These are phyloP conservation scores for Xylariaceae sp. DNA, from an alignment of 2,329 filamentous ascomycete genomes.

Conservation along the genomic window DNA sequence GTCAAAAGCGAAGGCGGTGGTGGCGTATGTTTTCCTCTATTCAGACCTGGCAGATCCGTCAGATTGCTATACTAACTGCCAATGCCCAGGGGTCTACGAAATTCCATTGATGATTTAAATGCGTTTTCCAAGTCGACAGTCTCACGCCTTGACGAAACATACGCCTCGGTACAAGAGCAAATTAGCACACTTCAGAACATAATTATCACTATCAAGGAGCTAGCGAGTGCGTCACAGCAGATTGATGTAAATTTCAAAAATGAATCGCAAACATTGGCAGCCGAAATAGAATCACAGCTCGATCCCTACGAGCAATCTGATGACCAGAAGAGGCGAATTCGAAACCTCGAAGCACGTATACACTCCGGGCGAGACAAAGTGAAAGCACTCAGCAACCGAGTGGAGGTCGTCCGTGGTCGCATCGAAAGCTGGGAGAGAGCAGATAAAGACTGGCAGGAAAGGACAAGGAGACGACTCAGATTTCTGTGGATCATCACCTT, in stretches of 20 bases:
- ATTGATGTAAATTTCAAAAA: conserved; percentile 56
- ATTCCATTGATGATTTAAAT: conserved; percentile 51
- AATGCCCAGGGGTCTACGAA: conserved; percentile 44
- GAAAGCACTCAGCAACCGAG: conserved; percentile 54
- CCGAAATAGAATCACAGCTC: conserved; percentile 59
- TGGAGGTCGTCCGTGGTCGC: conserved; percentile 59
- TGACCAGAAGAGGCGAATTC: conserved; percentile 60
- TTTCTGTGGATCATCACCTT: conserved; percentile 60
- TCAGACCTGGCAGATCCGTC: not conserved
- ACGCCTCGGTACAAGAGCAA: conserved; percentile 69
- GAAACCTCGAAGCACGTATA: conserved; percentile 59
- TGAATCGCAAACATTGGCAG: conserved; percentile 56
- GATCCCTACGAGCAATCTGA: conserved; percentile 59
- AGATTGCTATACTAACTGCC: conserved; percentile 20
- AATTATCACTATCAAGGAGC: conserved; percentile 60
- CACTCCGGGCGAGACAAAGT: conserved; percentile 56
- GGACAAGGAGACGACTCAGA: conserved; percentile 58
- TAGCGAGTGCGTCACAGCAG: conserved; percentile 58
- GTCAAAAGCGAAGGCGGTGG: conserved; percentile 36
- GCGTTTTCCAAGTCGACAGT: conserved; percentile 60
- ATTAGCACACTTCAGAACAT: conserved; percentile 61
- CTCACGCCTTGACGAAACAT: conserved; percentile 66
- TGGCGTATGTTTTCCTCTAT: conserved; percentile 35
- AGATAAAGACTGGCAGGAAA: conserved; percentile 65
- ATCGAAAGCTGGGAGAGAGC: conserved; percentile 65